Evolutionary conservation across 768 basidiomycete species (phyloP).

Genomic region (Lentinula lateritia): DNA sequence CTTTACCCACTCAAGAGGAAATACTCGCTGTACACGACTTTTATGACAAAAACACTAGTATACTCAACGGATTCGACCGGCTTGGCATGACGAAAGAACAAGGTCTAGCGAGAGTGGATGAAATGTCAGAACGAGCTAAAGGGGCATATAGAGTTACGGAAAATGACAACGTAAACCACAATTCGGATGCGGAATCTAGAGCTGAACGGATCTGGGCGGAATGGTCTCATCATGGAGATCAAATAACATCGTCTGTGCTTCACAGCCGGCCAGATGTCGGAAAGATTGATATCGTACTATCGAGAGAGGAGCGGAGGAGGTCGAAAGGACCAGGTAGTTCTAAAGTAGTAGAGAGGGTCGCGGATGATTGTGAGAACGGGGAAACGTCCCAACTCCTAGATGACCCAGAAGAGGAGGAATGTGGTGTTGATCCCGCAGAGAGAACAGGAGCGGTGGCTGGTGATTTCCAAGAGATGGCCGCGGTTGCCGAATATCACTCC

Average conservation of each 20-base stretch:
- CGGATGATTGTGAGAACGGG: background rate
- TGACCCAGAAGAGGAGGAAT: background rate
- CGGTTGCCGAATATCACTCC: no score
- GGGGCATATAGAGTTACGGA: background rate
- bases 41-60: background rate
- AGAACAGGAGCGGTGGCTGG: background rate
- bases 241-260: background rate
- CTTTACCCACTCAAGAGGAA: background rate
- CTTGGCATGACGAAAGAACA: conserved; percentile 3
- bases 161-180: background rate
- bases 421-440: background rate
- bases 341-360: conserved; percentile 7
- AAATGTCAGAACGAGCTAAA: background rate
- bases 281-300: conserved; percentile 31
- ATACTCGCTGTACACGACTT: background rate
- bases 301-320: conserved; percentile 33
- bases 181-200: background rate
- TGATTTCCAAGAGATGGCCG: background rate
- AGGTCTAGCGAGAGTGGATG: background rate
- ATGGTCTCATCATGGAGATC: background rate
- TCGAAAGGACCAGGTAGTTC: conserved; percentile 13
- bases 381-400: background rate
- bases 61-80: background rate
- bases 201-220: background rate
- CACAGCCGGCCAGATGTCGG: conserved; percentile 6